Conservation (phyloP, 1,139 yeast species). For the Sugiyamaella neomexicana region DNA sequence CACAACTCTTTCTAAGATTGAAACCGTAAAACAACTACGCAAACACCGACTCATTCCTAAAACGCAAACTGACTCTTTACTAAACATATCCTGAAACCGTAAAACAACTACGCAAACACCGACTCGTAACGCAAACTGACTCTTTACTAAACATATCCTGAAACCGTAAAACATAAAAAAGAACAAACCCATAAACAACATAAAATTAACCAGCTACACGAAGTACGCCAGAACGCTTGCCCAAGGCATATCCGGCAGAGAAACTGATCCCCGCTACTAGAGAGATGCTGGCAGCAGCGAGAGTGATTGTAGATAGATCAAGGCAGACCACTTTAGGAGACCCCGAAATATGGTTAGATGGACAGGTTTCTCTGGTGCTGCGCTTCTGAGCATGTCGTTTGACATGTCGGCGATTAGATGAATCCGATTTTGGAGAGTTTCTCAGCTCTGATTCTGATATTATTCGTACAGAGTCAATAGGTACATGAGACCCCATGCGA, state of each 20-base stretch:
- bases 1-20: too few species aligned
- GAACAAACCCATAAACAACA: not conserved
- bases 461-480: constrained; percentile 14
- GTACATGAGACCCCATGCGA: constrained; percentile 12
- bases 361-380: not conserved
- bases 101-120: too few species aligned
- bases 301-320: constrained; percentile 28
- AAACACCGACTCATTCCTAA: too few species aligned
- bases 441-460: constrained; percentile 16
- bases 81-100: too few species aligned
- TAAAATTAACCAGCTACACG: constrained; percentile 20
- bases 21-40: too few species aligned
- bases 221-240: constrained; percentile 30
- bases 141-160: too few species aligned
- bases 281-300: constrained; percentile 37
- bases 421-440: constrained; percentile 5
- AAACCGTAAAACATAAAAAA: too few species aligned
- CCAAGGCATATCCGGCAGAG: constrained; percentile 38
- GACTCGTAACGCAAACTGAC: too few species aligned
- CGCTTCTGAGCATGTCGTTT: constrained; percentile 2
- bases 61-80: too few species aligned
- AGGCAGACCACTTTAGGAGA: constrained; percentile 13
- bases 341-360: not conserved
- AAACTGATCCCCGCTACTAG: constrained; percentile 36
- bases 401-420: not conserved